Evolutionary conservation across 179 eudicot species (phyloP).

Genomic region (Beta corolliflora): DNA sequence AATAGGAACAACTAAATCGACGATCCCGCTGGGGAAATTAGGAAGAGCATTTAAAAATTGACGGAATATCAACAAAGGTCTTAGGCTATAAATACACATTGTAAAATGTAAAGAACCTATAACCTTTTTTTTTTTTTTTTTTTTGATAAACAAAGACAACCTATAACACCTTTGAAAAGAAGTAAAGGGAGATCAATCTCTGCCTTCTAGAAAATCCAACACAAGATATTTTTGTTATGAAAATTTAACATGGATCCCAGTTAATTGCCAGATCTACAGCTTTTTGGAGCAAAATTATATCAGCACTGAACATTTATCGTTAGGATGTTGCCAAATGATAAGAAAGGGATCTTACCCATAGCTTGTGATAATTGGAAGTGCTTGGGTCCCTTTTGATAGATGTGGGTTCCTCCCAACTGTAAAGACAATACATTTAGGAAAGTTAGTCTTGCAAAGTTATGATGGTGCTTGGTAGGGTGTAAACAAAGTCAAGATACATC

Average conservation of each 20-base stretch:
- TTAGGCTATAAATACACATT: no score
- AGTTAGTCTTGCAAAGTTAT: conserved; percentile 25
- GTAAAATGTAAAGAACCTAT: no score
- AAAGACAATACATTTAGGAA: conserved; percentile 28
- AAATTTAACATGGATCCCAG: not conserved
- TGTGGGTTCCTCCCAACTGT: conserved; percentile 48
- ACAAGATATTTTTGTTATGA: not conserved
- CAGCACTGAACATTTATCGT: not conserved
- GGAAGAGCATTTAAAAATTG: no score
- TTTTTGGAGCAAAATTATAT: conserved; percentile 8
- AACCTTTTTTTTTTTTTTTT: no score
- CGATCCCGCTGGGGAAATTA: no score
- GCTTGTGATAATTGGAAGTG: conserved; percentile 14
- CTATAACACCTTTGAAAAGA: no score
- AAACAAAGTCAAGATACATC: conserved; percentile 32
- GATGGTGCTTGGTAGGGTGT: conserved; percentile 32
- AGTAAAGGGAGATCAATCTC: no score
- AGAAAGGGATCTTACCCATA: conserved; percentile 20
- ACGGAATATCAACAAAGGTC: no score
- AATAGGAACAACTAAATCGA: no score
- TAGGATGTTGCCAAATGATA: conserved; percentile 6
- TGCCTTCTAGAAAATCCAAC: not conserved
- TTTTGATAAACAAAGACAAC: no score
- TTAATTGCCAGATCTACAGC: not conserved
- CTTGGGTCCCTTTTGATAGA: conserved; percentile 23